Percentiles rank a stretch among this genome's conserved stretches.
These are phyloP conservation scores for Liriodendron chinense DNA, from an alignment of 164 flowering plant species.

Conservation along the genomic window DNA sequence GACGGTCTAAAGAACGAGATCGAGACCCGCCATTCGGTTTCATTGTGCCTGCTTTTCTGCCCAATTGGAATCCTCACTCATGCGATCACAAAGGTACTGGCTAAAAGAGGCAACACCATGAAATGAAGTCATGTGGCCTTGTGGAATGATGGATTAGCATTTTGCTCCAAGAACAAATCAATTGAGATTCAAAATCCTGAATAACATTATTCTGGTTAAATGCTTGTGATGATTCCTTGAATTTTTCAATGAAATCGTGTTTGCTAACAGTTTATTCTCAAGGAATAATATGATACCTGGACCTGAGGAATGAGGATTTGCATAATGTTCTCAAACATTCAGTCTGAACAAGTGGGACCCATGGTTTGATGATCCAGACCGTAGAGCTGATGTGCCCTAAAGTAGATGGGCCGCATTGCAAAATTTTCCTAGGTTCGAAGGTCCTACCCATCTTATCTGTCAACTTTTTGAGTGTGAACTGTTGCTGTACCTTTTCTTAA, in stretches of 20 bases:
- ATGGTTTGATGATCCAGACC: too few relatives aligned
- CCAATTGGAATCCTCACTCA: slow-evolving; percentile 78
- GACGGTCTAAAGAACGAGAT: slow-evolving; percentile 71
- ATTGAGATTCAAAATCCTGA: not conserved
- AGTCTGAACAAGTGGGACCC: too few relatives aligned
- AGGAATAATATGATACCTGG: too few relatives aligned
- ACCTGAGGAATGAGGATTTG: too few relatives aligned
- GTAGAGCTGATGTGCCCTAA: too few relatives aligned
- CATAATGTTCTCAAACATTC: too few relatives aligned
- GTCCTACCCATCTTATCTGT: too few relatives aligned
- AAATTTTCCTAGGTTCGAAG: too few relatives aligned
- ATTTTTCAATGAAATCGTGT: not conserved
- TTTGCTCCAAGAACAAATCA: not conserved
- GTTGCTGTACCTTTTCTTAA: too few relatives aligned
- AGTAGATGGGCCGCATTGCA: too few relatives aligned
- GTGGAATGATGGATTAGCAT: not conserved
- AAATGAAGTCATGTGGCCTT: slow-evolving; percentile 3
- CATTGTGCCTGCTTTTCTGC: slow-evolving; percentile 81
- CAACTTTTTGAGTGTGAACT: too few relatives aligned
- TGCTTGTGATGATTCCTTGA: not conserved
- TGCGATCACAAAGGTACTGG: slow-evolving; percentile 60
- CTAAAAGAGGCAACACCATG: slow-evolving; percentile 19
- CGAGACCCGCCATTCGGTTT: slow-evolving; percentile 92
- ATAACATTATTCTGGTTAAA: not conserved
- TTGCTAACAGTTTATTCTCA: not conserved